These are phyloP conservation scores for Monosporascus sp. DNA, from an alignment of 2,329 filamentous ascomycete species.

Conservation along the genomic window DNA sequence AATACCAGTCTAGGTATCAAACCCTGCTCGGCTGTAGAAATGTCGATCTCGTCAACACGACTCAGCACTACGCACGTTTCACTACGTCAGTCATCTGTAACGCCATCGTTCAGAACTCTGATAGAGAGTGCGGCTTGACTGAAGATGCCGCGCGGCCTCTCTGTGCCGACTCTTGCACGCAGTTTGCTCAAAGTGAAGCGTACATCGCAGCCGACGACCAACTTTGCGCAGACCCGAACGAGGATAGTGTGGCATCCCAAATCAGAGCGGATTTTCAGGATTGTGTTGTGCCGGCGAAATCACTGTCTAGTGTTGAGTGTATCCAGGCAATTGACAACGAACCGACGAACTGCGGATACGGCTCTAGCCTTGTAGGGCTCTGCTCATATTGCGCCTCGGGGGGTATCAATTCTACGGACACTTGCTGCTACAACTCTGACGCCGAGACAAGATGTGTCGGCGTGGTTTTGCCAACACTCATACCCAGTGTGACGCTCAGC, in stretches of 20 bases:
- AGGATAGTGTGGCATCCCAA: conserved; percentile 59
- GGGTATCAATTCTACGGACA: conserved; percentile 87
- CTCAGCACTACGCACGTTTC: conserved; percentile 84
- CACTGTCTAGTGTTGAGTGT: conserved; percentile 68
- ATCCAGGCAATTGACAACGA: conserved; percentile 76
- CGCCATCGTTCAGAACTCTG: conserved; percentile 86
- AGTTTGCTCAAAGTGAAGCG: conserved; percentile 84
- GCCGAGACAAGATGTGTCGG: conserved; percentile 67
- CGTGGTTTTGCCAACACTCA: conserved; percentile 73
- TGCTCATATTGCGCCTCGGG: conserved; percentile 83
- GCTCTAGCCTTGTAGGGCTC: conserved; percentile 64
- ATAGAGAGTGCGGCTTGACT: conserved; percentile 61
- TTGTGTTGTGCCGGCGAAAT: conserved; percentile 76
- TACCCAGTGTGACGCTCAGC: conserved; percentile 61
- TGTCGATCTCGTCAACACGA: conserved; percentile 72
- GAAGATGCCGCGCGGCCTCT: conserved; percentile 64
- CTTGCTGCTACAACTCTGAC: conserved; percentile 82
- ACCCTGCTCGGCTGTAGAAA: conserved; percentile 73
- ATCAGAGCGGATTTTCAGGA: conserved; percentile 90
- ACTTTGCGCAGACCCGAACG: conserved; percentile 64
- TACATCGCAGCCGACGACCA: conserved; percentile 69
- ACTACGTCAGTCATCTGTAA: conserved; percentile 92
- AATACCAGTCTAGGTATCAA: conserved; percentile 60
- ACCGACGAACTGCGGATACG: conserved; percentile 80
- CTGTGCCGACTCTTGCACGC: conserved; percentile 84